Percentiles rank a stretch among this genome's conserved stretches.
These are phyloP conservation scores for Aureobasidium sp. DNA, from an alignment of 2,329 filamentous ascomycete species.

Conservation along the genomic window DNA sequence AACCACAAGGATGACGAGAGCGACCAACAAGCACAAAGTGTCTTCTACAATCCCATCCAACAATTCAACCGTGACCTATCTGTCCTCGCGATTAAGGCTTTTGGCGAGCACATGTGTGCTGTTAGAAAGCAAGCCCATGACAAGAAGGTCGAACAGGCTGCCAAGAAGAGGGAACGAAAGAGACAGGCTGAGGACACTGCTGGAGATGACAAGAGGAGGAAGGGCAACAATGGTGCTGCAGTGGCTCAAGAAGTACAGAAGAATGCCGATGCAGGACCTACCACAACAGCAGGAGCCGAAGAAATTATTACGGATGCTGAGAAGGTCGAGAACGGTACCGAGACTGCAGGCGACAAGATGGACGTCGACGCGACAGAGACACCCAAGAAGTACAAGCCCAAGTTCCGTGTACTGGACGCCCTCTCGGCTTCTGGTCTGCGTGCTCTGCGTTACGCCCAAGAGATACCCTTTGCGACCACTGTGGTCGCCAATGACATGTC, in stretches of 20 bases:
- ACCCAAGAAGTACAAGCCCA: conserved; percentile 21
- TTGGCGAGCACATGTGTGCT: conserved; percentile 57
- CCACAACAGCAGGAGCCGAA: conserved; percentile 15
- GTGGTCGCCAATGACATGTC: conserved; percentile 79
- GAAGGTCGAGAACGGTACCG: background rate
- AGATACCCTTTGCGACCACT: conserved; percentile 64
- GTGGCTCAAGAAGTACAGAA: conserved; percentile 14
- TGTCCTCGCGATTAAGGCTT: conserved; percentile 83
- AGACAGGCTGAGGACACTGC: conserved; percentile 27
- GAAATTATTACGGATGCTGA: background rate
- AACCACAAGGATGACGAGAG: conserved; percentile 41
- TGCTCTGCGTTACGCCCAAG: conserved; percentile 83
- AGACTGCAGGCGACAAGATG: background rate
- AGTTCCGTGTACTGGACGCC: conserved; percentile 85
- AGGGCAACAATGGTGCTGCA: conserved; percentile 19
- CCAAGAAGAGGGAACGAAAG: conserved; percentile 21
- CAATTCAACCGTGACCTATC: conserved; percentile 97
- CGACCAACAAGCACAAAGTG: conserved; percentile 60
- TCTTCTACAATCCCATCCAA: conserved; percentile 98
- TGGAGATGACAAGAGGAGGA: conserved; percentile 32
- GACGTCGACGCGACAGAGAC: background rate
- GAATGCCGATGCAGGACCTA: conserved; percentile 17
- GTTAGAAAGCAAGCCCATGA: conserved; percentile 17
- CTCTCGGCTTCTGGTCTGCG: conserved; percentile 89
- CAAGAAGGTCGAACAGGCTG: conserved; percentile 9